Evolutionary conservation across 176 grass and related monocot species (phyloP).

Genomic region (Carex kokanica): DNA sequence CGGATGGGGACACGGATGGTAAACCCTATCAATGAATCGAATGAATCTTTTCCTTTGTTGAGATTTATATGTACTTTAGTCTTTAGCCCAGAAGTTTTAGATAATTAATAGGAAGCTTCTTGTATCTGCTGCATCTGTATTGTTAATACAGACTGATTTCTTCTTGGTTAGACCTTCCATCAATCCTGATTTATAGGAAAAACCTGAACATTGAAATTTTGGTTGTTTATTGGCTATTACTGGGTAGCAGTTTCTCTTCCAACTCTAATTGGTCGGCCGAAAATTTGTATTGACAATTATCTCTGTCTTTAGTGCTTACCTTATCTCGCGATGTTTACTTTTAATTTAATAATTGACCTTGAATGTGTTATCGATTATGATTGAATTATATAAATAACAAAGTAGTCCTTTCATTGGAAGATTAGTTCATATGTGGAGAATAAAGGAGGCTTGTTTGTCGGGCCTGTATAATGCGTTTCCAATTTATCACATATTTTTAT

Average conservation of each 20-base stretch:
- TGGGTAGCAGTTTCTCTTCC: background rate
- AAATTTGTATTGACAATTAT: background rate
- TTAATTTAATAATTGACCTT: background rate
- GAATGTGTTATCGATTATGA: background rate
- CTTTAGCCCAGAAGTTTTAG: background rate
- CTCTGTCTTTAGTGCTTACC: background rate
- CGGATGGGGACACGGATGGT: too few species aligned
- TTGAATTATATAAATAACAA: background rate
- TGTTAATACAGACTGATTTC: background rate
- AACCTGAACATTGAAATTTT: background rate
- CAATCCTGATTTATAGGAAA: constrained; percentile 14
- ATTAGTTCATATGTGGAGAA: constrained; percentile 20
- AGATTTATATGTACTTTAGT: background rate
- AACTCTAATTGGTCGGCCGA: constrained; percentile 1
- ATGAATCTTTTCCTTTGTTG: background rate
- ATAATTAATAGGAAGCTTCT: background rate
- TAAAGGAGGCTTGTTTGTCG: constrained; percentile 4
- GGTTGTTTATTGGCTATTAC: background rate
- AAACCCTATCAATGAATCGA: background rate
- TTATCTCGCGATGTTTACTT: background rate
- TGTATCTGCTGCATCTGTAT: background rate
- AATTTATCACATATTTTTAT: background rate
- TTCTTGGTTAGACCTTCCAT: background rate
- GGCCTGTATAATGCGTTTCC: background rate
- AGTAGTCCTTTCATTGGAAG: background rate